Base-by-base conservation (phyloP, 139 green algal species). In the Chlorella sp. region DNA sequence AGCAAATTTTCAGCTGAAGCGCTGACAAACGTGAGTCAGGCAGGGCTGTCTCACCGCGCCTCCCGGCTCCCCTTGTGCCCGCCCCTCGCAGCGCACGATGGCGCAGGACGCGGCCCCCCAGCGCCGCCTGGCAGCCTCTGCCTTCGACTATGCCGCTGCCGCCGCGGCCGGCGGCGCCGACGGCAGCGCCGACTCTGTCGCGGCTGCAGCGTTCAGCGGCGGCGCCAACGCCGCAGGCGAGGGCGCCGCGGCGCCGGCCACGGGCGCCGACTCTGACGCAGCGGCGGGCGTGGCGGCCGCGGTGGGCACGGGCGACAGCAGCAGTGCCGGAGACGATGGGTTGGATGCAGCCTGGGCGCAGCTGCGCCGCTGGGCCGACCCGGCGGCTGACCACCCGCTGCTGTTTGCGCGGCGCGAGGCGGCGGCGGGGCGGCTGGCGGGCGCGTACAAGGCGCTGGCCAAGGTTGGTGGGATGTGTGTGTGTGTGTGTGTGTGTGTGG, bases 391-490 rank as follows among this genome's bases (percentile, higher is more conserved):
- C 25, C 74, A 91, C 75, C 74, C 86, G 21, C 25, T 88, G 53
- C 85, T 96, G 73, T 83, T 93, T 64, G 87, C 91, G 14, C 72
- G 74, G 27, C 76, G 78, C 42, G 88, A 95, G 77, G 80, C 79
- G 15, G 50, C 70, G 0, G 79, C 76, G 6, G 77, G 74, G 12
- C 84, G 85, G 64, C 83, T 76, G 12, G 87, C 76, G 8, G 33
- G 23, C 1, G 80, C 86, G 8, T 42, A 83, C 41, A 84, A 77
- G 76, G 71, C 61, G 3, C 72, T 89, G 48, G 71, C 79, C 25
- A 89, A 89, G 75, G 56, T 77, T 43, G 23, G 31, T 4, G 51
- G 41, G 19, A n/a, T 38, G 66, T 31, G 31, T 23, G 5, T 33
- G 25, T 41, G 50, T 19, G 23, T 73, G 19, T 21, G 21, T 11